Evolutionary conservation across 2,329 filamentous ascomycete species (phyloP), one percentile per base, ranked within the genome.

Genomic region (Alternaria postmessia): DNA sequence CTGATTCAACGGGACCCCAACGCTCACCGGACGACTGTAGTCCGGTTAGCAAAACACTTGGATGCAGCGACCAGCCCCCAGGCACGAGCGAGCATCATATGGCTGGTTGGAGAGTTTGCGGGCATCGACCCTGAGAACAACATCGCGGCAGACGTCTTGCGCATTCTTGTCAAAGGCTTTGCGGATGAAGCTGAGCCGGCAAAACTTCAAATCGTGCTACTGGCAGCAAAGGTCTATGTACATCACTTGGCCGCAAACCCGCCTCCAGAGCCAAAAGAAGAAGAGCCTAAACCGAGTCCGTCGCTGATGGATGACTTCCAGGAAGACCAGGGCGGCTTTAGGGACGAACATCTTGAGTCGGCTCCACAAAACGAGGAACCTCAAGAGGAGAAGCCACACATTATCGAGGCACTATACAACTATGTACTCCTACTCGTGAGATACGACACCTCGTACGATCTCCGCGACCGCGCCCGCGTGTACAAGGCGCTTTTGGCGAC

Each of bases 171-270:
- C 44, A 94, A 93, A 76, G 90, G 89, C 18, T 99, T 98, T 73
- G 84, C 89, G 1, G 88, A 89, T 62, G 95, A 99, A 79, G 89
- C 89, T 1, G 93, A 97, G 74, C 84, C 89, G 28, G 93, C 93
- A 12, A 97, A 96, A 77, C 86, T 93, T 59, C 95, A 99, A 77
- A 96, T 98, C 65, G 85, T 99, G 16, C 84, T 99, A 1, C 85
- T 99, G 3, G 95, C 92, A 7, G 94, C 95, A n/a, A 98, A 98
- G 75, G 93, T 98, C 2, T 98, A 98, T 74, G 85, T 98, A 16
- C 93, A 98, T 71, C 88, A 96, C 74, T 79, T 98, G 39, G 93
- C 93, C 72, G 85, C 87, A 61, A 84, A 87, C 72, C 81, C 67
- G 67, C 79, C 74, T n/a, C 66, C 76, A 28, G 63, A 75, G 55